These are phyloP conservation scores for Lentinula raphanica DNA, from an alignment of 768 basidiomycete genomes.

Conservation along the genomic window DNA sequence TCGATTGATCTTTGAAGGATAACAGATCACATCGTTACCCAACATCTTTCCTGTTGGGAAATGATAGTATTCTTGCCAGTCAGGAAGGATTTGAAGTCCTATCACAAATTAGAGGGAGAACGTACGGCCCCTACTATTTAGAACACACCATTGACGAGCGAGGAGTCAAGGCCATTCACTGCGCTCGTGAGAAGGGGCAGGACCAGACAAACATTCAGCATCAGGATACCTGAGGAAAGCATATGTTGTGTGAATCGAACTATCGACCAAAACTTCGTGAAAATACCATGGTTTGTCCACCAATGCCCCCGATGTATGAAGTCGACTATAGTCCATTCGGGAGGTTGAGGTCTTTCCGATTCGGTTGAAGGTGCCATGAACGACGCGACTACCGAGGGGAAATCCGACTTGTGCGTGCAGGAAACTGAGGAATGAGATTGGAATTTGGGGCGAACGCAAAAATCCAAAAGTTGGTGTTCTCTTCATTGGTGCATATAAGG, in stretches of 20 bases:
- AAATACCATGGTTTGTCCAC: constrained; percentile 57
- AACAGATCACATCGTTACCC: constrained; percentile 26
- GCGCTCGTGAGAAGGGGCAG: constrained; percentile 62
- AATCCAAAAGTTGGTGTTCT: background rate
- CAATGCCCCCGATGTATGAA: constrained; percentile 56
- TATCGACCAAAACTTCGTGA: background rate
- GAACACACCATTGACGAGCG: constrained; percentile 49
- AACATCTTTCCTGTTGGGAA: constrained; percentile 46
- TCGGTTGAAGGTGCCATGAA: background rate
- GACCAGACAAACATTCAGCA: constrained; percentile 53
- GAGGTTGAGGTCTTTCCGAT: constrained; percentile 20
- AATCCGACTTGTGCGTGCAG: background rate
- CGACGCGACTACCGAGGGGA: background rate
- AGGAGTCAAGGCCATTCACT: constrained; percentile 65
- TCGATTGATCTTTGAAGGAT: background rate
- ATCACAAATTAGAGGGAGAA: background rate
- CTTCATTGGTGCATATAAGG: background rate
- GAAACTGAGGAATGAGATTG: background rate
- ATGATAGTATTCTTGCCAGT: constrained; percentile 55
- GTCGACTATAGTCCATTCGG: constrained; percentile 52
- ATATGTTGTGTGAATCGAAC: background rate
- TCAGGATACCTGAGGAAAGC: constrained; percentile 36
- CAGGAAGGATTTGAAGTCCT: constrained; percentile 66
- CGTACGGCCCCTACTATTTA: background rate
- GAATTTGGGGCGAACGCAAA: background rate